Conservation (phyloP, 768 basidiomycete genomes). For the Flagelloscypha sp. region DNA sequence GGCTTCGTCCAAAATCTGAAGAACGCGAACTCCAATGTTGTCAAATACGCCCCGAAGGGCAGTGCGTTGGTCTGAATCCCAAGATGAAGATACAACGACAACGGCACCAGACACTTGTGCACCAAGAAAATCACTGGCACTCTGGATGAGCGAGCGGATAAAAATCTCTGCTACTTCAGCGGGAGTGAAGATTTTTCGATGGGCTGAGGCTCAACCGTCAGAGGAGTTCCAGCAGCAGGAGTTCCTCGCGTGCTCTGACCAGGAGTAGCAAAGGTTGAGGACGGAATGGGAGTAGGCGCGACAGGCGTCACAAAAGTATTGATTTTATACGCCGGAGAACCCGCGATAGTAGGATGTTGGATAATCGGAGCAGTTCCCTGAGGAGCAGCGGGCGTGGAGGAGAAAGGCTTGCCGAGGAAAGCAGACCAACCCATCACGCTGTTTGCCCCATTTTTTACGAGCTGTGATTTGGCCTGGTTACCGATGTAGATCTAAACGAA, state of each 20-base stretch:
- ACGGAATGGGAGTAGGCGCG: slow-evolving; percentile 59
- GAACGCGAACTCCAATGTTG: slow-evolving; percentile 73
- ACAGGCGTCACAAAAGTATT: slow-evolving; percentile 73
- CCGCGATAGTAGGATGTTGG: slow-evolving; percentile 61
- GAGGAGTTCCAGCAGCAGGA: slow-evolving; percentile 62
- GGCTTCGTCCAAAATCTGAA: slow-evolving; percentile 84
- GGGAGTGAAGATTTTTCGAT: slow-evolving; percentile 65
- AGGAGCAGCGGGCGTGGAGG: slow-evolving; percentile 1
- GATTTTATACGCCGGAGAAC: slow-evolving; percentile 79
- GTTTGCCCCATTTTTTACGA: slow-evolving; percentile 91
- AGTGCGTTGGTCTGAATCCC: slow-evolving; percentile 55
- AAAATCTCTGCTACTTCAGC: slow-evolving; percentile 82
- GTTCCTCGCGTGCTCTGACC: slow-evolving; percentile 53
- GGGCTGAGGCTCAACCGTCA: slow-evolving; percentile 61
- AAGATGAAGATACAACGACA: slow-evolving; percentile 73
- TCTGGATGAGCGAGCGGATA: slow-evolving; percentile 73
- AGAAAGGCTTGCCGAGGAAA: slow-evolving; percentile 62
- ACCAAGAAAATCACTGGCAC: slow-evolving; percentile 88
- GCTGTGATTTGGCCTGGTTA: slow-evolving; percentile 87
- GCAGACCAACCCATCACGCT: slow-evolving; percentile 95
- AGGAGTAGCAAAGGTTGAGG: slow-evolving; percentile 35
- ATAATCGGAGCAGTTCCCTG: slow-evolving; percentile 60
- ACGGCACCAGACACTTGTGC: slow-evolving; percentile 73
- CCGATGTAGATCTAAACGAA: no score
- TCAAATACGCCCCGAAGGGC: slow-evolving; percentile 69